Base-by-base conservation (phyloP, 2,329 filamentous ascomycete genomes). In the Colletotrichum incanum region DNA sequence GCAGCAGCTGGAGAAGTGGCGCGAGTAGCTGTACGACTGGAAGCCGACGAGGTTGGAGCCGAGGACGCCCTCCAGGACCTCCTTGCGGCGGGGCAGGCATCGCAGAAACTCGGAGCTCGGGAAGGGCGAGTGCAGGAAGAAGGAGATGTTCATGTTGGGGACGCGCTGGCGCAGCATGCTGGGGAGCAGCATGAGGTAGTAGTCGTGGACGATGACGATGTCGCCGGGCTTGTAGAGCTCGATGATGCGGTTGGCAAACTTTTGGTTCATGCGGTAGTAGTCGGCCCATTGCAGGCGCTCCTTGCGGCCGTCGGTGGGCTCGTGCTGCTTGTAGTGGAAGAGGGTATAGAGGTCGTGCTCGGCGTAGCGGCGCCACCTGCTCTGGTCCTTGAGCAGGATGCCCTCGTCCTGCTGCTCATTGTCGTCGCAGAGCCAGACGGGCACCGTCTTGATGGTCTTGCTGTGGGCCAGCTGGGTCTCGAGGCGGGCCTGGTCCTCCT, bases 261-360 rank as follows among this genome's bases (percentile, higher is more conserved):
- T 92, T 79, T 94, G 92, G 84, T 98, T 98, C 90, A 98, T 93
- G 65, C 93, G 92, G 81, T 95, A 93, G 83, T 98, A 98, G 83
- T 98, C 95, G 34, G 93, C 91, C 95, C 96, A 98, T 77, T 95
- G 92, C 52, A 93, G 88, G 65, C 94, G 91, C 80, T 96, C 94
- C 23, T 91, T 91, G 76, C 93, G 91, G 45, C 95, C 95, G 80
- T 98, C 94, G 16, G 92, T 94, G 1, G 96, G 94, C 80, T 95
- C 94, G 79, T 97, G 94, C 79, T 96, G 94, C 84, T 97, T 97
- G 87, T 98, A 98, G 83, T 98, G 96, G 80, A 98, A 95, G 12
- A 98, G 88, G 1, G 94, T 95, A 84, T 97, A 98, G 37, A 98
- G 87, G 77, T 98, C 94, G 79, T 95, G 92, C 84, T 98, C 95